Conservation (phyloP, 148 eudicot species). For the Diospyros kaki region DNA sequence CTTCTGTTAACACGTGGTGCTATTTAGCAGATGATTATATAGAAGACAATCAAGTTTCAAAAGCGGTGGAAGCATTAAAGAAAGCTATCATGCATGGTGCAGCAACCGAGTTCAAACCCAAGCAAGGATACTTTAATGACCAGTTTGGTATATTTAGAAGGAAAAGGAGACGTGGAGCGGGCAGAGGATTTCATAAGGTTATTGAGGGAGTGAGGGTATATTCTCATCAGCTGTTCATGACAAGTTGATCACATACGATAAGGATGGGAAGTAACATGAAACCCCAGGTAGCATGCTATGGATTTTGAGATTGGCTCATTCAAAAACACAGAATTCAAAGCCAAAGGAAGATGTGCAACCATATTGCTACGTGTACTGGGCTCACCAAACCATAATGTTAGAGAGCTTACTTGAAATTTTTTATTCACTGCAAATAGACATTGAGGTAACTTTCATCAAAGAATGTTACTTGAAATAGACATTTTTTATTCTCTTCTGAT, state of each 20-base stretch:
- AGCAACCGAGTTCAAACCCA: constrained; percentile 1
- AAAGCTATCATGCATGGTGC: constrained; percentile 22
- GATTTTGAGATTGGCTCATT: background rate
- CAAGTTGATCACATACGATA: constrained; percentile 11
- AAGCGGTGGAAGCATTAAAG: constrained; percentile 32
- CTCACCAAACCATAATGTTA: background rate
- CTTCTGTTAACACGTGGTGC: constrained; percentile 23
- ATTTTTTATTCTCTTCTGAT: too few relatives aligned
- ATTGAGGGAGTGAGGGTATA: constrained; percentile 13
- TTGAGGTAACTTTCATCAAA: background rate
- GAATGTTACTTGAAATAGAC: too few relatives aligned
- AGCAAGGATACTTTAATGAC: constrained; percentile 17
- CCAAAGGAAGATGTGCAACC: background rate
- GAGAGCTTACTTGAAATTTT: background rate
- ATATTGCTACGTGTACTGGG: background rate
- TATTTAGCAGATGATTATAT: constrained; percentile 26
- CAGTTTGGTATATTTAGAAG: constrained; percentile 29
- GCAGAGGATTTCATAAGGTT: constrained; percentile 20
- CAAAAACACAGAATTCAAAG: background rate
- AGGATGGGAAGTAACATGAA: background rate
- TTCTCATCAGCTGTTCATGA: constrained; percentile 14
- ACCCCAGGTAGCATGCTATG: background rate
- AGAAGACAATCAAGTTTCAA: constrained; percentile 17
- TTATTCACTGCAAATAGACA: background rate
- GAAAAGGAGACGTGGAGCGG: constrained; percentile 16